Evolutionary conservation across 306 rosid species (phyloP).

Genomic region (Glycyrrhiza uralensis): DNA sequence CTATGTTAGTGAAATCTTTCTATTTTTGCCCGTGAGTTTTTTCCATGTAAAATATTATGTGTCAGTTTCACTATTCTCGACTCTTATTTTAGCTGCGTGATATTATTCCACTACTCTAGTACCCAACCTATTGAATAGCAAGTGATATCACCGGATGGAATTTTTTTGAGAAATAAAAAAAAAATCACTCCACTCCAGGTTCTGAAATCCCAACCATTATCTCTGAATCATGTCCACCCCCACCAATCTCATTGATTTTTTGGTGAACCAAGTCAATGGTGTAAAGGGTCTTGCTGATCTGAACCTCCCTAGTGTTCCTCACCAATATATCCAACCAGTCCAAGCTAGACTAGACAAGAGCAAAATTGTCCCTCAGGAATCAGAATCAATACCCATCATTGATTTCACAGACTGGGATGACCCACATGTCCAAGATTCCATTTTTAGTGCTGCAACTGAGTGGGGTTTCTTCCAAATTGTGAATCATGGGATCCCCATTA

Average conservation of each 20-base stretch:
- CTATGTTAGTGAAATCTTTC: no score
- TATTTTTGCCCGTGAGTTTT: no score
- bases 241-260: conserved; percentile 31
- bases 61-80: no score
- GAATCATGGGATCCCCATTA: conserved; percentile 39
- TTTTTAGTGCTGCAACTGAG: conserved; percentile 32
- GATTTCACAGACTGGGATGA: conserved; percentile 45
- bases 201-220: background rate
- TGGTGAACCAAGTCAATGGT: conserved; percentile 40
- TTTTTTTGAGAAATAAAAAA: no score
- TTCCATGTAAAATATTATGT: no score
- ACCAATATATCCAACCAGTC: conserved; percentile 35
- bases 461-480: conserved; percentile 52
- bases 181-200: no score
- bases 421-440: conserved; percentile 32
- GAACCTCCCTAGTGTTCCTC: conserved; percentile 29
- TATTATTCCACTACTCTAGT: no score
- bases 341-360: conserved; percentile 24
- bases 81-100: no score
- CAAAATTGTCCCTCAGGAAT: conserved; percentile 18
- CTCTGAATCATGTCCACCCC: conserved; percentile 13
- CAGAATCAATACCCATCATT: conserved; percentile 39
- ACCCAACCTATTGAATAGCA: no score
- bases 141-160: no score
- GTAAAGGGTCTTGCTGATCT: conserved; percentile 40